Evolutionary conservation across 225 moss, liverwort and hornwort genomes (phyloP).

Genomic region (Marchantia paleacea): DNA sequence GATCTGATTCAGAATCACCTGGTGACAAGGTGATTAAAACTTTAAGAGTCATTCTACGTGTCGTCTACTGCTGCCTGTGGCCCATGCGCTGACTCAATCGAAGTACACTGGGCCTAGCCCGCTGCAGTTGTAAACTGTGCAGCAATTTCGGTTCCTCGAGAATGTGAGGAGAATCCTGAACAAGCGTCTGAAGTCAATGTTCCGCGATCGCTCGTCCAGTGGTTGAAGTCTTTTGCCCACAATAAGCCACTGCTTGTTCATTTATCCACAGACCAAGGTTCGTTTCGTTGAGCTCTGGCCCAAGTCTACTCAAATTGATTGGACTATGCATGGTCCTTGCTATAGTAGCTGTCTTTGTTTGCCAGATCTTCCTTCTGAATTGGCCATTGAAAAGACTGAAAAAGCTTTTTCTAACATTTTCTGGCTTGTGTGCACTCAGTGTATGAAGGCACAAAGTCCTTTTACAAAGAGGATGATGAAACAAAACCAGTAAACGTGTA

Average conservation of each 20-base stretch:
- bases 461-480: constrained; percentile 84
- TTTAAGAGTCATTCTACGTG: too few relatives aligned
- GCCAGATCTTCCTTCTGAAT: background rate
- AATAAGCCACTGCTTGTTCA: constrained; percentile 70
- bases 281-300: background rate
- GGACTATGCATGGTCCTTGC: too few relatives aligned
- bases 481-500: constrained; percentile 86
- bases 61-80: background rate
- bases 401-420: background rate
- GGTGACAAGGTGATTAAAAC: too few relatives aligned
- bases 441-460: constrained; percentile 76
- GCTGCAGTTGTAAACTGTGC: constrained; percentile 86
- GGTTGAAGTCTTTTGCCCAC: constrained; percentile 59
- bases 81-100: background rate
- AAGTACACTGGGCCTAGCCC: constrained; percentile 47
- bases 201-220: constrained; percentile 63
- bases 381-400: too few relatives aligned
- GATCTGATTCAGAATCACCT: too few relatives aligned
- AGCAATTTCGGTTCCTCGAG: constrained; percentile 76
- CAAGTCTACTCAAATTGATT: too few relatives aligned
- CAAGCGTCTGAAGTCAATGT: constrained; percentile 74
- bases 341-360: background rate
- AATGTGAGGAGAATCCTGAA: constrained; percentile 82
- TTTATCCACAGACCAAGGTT: constrained; percentile 96
- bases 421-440: constrained; percentile 41